Base-by-base conservation (phyloP, 2,329 filamentous ascomycete species). In the Fusarium metavorans region DNA sequence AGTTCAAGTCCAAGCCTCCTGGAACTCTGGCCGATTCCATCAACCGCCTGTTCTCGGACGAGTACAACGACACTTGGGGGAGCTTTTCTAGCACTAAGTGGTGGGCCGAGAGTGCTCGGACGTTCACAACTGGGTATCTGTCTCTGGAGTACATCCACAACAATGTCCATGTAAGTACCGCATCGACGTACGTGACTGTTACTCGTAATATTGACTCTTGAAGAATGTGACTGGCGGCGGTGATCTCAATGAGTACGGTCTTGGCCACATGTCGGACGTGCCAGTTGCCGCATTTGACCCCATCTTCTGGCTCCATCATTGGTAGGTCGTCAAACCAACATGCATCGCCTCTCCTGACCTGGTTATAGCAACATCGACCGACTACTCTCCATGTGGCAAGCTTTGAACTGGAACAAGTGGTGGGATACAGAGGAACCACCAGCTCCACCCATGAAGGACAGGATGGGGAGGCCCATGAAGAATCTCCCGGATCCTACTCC, bases 281-380 rank as follows among this genome's bases (percentile, higher is more conserved):
- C 85, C 87, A 35, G 89, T 88, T 68, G 88, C 91, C 13, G 87
- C 89, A 0, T 93, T 91, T 78, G 92, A 93, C 78, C 91, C 91
- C 0, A 81, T 90, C 10, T 93, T 92, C 80, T 91, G 87, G 87
- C 82, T 92, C 6, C 90, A 92, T 75, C 91, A 92, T 79, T 81
- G 85, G 72, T 75, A 64, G 18, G 71, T 56, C 13, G 4, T 14
- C 11, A 6, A 7, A 20, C 9, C 25, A 14, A 30, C 10, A 20
- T 14, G 20, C 0, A 30, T 16, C n/a, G 2, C 5, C 7, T 37
- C 0, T 27, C 45, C 54, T 68, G 13, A 68, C 66, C 4, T 11
- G 5, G 20, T 10, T 4, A n/a, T 10, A 70, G 58, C 3, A 63
- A 71, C 16, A 73, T 73, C 3, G 71, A 73, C 43, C 68, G 68